Evolutionary conservation across 495 filamentous ascomycete genomes (phyloP).

Genomic region (Penicillium pulvis): DNA sequence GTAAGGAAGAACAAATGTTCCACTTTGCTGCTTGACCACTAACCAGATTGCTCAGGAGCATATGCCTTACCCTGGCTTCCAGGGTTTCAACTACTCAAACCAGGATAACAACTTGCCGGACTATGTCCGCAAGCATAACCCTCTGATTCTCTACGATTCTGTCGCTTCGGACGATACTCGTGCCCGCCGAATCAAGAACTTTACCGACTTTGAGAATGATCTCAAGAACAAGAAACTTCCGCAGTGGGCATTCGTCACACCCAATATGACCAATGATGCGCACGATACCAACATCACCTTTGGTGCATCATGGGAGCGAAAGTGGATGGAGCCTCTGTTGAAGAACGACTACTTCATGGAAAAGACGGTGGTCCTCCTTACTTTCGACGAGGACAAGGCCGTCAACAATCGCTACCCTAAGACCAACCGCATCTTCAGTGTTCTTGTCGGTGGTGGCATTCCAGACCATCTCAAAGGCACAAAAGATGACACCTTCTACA

Average conservation of each 20-base stretch:
- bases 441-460: constrained; percentile 67
- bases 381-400: constrained; percentile 67
- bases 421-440: constrained; percentile 27
- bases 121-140: constrained; percentile 80
- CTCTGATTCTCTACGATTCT: constrained; percentile 59
- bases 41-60: constrained; percentile 45
- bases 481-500: constrained; percentile 67
- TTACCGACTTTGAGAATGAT: constrained; percentile 62
- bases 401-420: constrained; percentile 23
- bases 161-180: constrained; percentile 55
- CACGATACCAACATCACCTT: constrained; percentile 68
- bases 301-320: constrained; percentile 58
- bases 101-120: constrained; percentile 52
- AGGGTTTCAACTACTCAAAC: constrained; percentile 57
- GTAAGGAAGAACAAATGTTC: neutral
- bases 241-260: constrained; percentile 75
- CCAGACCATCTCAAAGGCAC: constrained; percentile 59
- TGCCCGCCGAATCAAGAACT: constrained; percentile 64
- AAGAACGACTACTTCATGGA: constrained; percentile 64
- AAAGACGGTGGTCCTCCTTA: constrained; percentile 45
- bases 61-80: constrained; percentile 66
- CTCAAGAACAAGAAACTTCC: constrained; percentile 58
- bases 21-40: neutral
- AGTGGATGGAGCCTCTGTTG: constrained; percentile 63
- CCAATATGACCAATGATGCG: constrained; percentile 74